A percentile compares a stretch with the other conserved stretches of the same genome.
These are phyloP conservation scores for Penicillium sp. DNA, from an alignment of 2,329 filamentous ascomycete genomes.

Conservation along the genomic window DNA sequence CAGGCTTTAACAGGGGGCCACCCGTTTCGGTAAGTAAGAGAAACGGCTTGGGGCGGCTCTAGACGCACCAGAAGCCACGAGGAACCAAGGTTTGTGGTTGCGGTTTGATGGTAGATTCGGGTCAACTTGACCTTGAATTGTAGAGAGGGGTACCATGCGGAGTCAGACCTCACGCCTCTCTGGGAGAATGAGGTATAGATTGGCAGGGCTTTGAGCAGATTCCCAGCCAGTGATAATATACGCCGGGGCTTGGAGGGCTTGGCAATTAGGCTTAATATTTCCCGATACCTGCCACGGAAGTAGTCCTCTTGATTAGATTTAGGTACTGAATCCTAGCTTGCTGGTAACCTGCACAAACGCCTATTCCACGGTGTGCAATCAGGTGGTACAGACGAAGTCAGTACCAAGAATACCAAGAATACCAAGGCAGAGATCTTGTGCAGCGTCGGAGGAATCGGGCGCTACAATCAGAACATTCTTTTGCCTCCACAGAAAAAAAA, in stretches of 20 bases:
- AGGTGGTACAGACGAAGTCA: neutral
- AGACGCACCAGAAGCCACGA: neutral
- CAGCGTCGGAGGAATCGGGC: conserved; percentile 14
- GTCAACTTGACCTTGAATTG: neutral
- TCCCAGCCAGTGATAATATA: conserved; percentile 13
- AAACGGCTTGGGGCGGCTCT: conserved; percentile 5
- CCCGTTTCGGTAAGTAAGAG: neutral
- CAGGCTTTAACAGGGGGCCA: neutral
- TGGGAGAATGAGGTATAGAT: conserved; percentile 7
- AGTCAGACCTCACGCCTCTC: conserved; percentile 2
- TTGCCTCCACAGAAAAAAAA: conserved; percentile 21
- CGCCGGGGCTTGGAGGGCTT: conserved; percentile 20
- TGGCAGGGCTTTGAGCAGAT: conserved; percentile 3
- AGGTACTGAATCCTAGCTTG: neutral
- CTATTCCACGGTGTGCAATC: neutral
- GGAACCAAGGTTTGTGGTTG: conserved; percentile 14
- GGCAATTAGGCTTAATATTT: conserved; percentile 27
- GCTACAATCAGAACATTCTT: conserved; percentile 26
- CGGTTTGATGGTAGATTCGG: neutral
- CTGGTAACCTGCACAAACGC: neutral
- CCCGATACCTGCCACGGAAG: neutral
- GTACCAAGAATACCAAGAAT: neutral
- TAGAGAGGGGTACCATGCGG: conserved; percentile 2
- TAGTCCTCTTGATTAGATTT: neutral
- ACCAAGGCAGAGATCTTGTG: conserved; percentile 3